A percentile compares a stretch with the other conserved stretches of the same genome.
These are phyloP conservation scores for Dactylonectria estremocensis DNA, from an alignment of 2,329 filamentous ascomycete species.

Conservation along the genomic window DNA sequence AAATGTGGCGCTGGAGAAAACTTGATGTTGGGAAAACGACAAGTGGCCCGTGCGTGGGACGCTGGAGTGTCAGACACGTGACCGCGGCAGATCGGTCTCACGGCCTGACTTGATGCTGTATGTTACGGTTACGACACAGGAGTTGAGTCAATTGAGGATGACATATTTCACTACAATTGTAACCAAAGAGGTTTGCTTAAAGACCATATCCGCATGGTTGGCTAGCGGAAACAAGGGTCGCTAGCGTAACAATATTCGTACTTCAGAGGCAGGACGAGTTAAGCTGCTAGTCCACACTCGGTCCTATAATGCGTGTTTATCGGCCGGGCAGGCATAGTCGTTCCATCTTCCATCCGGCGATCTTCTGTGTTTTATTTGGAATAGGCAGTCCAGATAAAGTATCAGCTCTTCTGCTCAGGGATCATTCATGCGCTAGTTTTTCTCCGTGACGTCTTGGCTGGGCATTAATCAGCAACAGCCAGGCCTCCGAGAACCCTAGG, in stretches of 20 bases:
- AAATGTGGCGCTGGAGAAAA: background rate
- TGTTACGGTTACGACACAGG: background rate
- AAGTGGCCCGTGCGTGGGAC: background rate
- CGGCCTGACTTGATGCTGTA: background rate
- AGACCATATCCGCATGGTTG: background rate
- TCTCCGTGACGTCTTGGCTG: background rate
- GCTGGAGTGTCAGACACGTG: background rate
- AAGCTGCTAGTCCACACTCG: background rate
- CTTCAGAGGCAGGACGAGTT: too few species aligned
- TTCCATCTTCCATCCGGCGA: background rate
- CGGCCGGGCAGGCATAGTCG: background rate
- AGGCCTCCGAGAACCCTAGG: background rate
- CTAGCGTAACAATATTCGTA: background rate
- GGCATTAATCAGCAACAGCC: background rate
- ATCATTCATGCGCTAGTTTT: background rate
- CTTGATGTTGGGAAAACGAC: too few species aligned
- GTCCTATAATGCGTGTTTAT: background rate
- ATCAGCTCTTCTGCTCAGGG: conserved; percentile 2
- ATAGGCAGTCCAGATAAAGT: background rate
- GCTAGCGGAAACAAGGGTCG: background rate
- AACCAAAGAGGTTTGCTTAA: background rate
- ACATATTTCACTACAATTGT: background rate
- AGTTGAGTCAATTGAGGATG: background rate
- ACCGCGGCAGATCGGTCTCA: background rate
- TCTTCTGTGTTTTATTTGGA: conserved; percentile 1